phyloP scores from a whole-genome alignment of 176 grass and related monocot species.

The Saccharum officinarum region DNA sequence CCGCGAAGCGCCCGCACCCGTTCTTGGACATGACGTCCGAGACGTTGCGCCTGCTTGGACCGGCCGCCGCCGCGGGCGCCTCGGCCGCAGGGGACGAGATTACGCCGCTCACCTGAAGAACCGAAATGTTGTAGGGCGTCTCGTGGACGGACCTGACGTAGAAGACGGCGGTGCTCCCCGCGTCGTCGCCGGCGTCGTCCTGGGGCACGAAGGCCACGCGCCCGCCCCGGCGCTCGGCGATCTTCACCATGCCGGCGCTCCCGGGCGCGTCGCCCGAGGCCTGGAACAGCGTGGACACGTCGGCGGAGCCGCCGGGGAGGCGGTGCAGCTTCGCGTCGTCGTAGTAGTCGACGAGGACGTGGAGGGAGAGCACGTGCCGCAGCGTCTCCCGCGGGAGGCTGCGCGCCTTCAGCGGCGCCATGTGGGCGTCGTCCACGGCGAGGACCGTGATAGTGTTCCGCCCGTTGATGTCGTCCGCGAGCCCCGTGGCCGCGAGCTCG shows the following conservation, averaged over 20 bases:
- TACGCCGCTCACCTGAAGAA: slow-evolving; percentile 47
- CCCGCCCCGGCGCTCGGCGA: slow-evolving; percentile 54
- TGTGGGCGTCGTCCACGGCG: slow-evolving; percentile 46
- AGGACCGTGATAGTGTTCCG: slow-evolving; percentile 76
- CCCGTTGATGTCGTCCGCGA: slow-evolving; percentile 61
- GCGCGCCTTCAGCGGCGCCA: slow-evolving; percentile 33
- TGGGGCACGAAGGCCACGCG: slow-evolving; percentile 50
- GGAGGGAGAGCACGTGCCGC: slow-evolving; percentile 62
- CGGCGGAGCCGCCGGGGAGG: slow-evolving; percentile 43
- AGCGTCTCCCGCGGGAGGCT: slow-evolving; percentile 41
- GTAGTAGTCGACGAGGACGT: slow-evolving; percentile 75
- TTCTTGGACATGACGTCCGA: slow-evolving; percentile 57
- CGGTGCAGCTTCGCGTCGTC: slow-evolving; percentile 64
- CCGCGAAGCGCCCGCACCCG: slow-evolving; percentile 51
- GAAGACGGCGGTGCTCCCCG: slow-evolving; percentile 16
- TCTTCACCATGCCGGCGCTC: slow-evolving; percentile 56
- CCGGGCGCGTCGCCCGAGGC: slow-evolving; percentile 65
- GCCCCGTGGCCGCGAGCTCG: slow-evolving; percentile 49
- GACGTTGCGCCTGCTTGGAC: slow-evolving; percentile 32
- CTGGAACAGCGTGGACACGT: slow-evolving; percentile 57
- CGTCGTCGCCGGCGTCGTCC: slow-evolving; percentile 33
- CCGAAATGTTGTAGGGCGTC: slow-evolving; percentile 60
- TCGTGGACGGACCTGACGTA: slow-evolving; percentile 57
- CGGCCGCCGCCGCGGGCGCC: slow-evolving; percentile 45
- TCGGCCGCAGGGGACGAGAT: slow-evolving; percentile 59